phyloP scores from a whole-genome alignment of 2,329 filamentous ascomycete genomes.

The Microcyclosporella mali region DNA sequence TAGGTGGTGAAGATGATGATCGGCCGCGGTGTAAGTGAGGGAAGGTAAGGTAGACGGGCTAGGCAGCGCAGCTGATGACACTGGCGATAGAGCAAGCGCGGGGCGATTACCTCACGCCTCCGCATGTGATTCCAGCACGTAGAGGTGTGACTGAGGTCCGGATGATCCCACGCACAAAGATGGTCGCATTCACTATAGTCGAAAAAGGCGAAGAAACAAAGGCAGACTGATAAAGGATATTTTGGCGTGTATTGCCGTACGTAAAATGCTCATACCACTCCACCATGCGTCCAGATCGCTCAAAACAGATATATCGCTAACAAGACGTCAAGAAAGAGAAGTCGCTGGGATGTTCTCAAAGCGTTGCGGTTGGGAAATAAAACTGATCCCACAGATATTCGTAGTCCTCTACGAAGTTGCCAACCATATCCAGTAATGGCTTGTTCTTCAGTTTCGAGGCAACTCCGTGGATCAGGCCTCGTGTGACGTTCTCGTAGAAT shows the following conservation, averaged over 20 bases:
- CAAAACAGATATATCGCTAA: constrained; percentile 5
- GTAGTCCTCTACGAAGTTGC: constrained; percentile 87
- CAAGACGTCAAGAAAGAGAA: constrained; percentile 6
- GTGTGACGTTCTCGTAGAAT: constrained; percentile 87
- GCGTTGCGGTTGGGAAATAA: constrained; percentile 69
- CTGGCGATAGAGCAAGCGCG: no score
- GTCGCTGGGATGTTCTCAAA: constrained; percentile 31
- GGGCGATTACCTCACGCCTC: no score
- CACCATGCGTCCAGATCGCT: no score
- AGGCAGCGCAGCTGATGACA: neutral
- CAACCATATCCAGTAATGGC: constrained; percentile 72
- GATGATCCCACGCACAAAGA: no score
- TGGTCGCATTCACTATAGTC: no score
- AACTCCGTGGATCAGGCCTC: constrained; percentile 59
- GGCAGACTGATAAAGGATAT: no score
- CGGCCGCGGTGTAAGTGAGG: neutral
- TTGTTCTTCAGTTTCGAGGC: constrained; percentile 65
- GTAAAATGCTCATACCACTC: no score
- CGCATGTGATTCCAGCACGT: no score
- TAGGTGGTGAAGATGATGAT: constrained; percentile 6
- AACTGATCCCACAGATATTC: constrained; percentile 98
- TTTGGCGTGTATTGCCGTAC: no score
- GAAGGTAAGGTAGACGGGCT: no score
- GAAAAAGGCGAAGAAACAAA: no score
- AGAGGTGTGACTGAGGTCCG: no score